Evolutionary conservation across 2,329 filamentous ascomycete species (phyloP), one percentile per base, ranked within the genome.

Genomic region (Ascochyta fabae): DNA sequence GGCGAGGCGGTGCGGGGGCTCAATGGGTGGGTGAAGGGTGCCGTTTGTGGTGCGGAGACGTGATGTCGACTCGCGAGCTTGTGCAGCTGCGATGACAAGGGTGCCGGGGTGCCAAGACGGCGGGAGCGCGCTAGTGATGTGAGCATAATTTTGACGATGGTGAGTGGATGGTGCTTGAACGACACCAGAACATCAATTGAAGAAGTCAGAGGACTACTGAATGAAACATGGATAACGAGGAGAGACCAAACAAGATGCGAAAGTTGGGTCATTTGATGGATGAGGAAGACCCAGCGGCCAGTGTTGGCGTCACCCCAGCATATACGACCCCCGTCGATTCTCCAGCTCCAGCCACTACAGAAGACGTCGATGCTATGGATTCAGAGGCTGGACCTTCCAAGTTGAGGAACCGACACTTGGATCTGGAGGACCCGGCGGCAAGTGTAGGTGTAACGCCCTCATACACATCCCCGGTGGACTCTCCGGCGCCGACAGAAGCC

Each of bases 211-310:
- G 35, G 7, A 47, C 27, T 23, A 33, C 23, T 19, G n/a, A 34
- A 36, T 7, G 34, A 36, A 75, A 59, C n/a, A 86, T 86, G 84
- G 82, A 83, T 52, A 78, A 77, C 36, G 82, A 83, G 54, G 83
- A 84, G 59, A 75, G 84, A 43, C 84, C 84, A 7, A 70, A 77
- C 2, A 86, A 86, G 67, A 74, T 85, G 54, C 74, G 80, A 45
- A 86, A 86, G 73, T 64, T 84, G 29, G 78, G 75, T 27, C 75
- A 80, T 59, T 27, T 56, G 53, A 56, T 56, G 53, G 53, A 56
- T 42, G 53, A 56, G 39, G 53, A 56, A 42, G 53, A 56, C 23
- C 39, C 53, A 26, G 53, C 53, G 5, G 53, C 53, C 29, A 56
- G 53, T 26, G 53, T 56, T 48, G 53, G 53, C 31, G 53, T 29